Percentiles rank a stretch among this genome's conserved stretches.
phyloP scores from a whole-genome alignment of 352 stramenopile genomes.

The Albugo candida region DNA sequence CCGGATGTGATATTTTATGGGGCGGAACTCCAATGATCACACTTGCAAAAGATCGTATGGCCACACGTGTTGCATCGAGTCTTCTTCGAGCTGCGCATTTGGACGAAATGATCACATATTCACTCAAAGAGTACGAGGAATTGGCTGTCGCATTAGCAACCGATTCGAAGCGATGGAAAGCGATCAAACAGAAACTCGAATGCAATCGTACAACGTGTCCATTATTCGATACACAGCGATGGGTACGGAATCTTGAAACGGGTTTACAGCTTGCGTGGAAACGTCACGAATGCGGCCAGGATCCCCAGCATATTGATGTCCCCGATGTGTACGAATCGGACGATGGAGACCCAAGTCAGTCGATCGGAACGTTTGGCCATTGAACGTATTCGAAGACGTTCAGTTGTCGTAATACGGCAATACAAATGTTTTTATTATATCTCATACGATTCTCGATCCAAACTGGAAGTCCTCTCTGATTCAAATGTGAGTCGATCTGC shows the following conservation, averaged over 20 bases:
- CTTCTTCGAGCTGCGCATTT: slow-evolving; percentile 24
- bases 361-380: too few relatives aligned
- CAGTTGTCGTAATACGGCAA: too few relatives aligned
- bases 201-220: slow-evolving; percentile 16
- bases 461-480: too few relatives aligned
- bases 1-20: slow-evolving; percentile 80
- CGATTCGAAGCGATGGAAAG: slow-evolving; percentile 5
- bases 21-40: slow-evolving; percentile 80
- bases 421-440: too few relatives aligned
- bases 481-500: too few relatives aligned
- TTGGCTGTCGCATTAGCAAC: slow-evolving; percentile 29
- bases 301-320: slow-evolving; percentile 62
- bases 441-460: too few relatives aligned
- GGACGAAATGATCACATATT: slow-evolving; percentile 20
- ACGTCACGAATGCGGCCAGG: slow-evolving; percentile 35
- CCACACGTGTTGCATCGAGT: slow-evolving; percentile 42
- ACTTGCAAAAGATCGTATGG: slow-evolving; percentile 50
- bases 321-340: slow-evolving; percentile 28
- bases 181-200: slow-evolving; percentile 17
- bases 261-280: slow-evolving; percentile 51
- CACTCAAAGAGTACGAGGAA: slow-evolving; percentile 48
- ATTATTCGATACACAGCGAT: slow-evolving; percentile 68
- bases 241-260: slow-evolving; percentile 73
- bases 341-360: too few relatives aligned
- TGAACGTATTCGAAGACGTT: too few relatives aligned